Percentiles rank a stretch among this genome's conserved stretches.
Conservation (phyloP, 805 yeast species). For the Myxozyma neotropica region DNA sequence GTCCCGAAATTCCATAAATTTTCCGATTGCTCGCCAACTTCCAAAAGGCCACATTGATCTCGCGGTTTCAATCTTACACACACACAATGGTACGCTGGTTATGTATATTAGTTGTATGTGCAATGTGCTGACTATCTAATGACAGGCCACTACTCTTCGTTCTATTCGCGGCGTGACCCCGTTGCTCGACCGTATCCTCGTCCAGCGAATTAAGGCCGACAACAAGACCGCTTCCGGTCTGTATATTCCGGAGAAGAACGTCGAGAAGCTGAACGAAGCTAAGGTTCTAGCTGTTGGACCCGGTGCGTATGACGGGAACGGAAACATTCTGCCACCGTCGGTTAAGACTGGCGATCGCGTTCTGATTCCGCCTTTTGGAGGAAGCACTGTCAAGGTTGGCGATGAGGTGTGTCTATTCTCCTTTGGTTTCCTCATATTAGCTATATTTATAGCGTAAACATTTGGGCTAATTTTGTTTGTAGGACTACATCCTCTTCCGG, state of each 20-base stretch:
- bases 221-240: conserved; percentile 91
- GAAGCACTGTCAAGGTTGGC: conserved; percentile 82
- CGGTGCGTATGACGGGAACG: conserved; percentile 76
- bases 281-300: conserved; percentile 95
- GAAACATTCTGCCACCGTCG: conserved; percentile 69
- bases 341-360: conserved; percentile 93
- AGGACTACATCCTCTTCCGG: conserved; percentile 68
- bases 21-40: background rate
- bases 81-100: conserved; percentile 1
- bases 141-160: conserved; percentile 53
- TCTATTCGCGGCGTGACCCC: conserved; percentile 88
- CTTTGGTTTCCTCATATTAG: background rate
- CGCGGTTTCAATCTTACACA: background rate
- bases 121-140: no score
- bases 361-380: conserved; percentile 92
- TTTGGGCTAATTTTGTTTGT: background rate
- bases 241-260: conserved; percentile 94
- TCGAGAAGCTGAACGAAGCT: conserved; percentile 89
- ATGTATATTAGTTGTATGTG: no score
- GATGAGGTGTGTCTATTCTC: conserved; percentile 57
- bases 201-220: conserved; percentile 90
- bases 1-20: conserved; percentile 4
- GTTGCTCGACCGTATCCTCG: conserved; percentile 91
- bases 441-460: background rate
- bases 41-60: background rate